Conservation (phyloP, 2,329 filamentous ascomycete species). For the Sporothrix luriei region DNA sequence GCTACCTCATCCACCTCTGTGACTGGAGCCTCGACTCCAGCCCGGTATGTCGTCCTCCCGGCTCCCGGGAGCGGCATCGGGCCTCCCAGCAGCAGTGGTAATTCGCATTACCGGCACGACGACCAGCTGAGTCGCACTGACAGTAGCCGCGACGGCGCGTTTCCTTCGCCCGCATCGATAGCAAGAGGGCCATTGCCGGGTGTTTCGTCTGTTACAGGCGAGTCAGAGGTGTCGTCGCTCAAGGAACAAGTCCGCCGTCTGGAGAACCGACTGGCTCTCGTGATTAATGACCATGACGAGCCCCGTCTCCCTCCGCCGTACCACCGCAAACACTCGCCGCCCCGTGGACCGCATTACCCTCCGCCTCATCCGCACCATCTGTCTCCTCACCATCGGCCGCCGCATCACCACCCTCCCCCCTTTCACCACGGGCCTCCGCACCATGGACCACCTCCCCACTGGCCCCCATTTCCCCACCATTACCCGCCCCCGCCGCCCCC, state of each 20-base stretch:
- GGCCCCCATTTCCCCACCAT: conserved; percentile 24
- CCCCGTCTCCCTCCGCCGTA: conserved; percentile 18
- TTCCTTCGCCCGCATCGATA: conserved; percentile 28
- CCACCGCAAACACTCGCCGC: conserved; percentile 11
- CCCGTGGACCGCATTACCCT: conserved; percentile 18
- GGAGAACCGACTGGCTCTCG: conserved; percentile 47
- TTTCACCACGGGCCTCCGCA: conserved; percentile 24
- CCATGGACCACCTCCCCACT: conserved; percentile 18
- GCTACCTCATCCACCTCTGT: conserved; percentile 57
- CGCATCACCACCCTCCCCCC: conserved; percentile 12
- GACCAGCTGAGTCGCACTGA: conserved; percentile 23
- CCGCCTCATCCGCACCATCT: conserved; percentile 15
- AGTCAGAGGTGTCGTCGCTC: conserved; percentile 45
- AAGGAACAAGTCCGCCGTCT: conserved; percentile 48
- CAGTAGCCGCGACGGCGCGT: conserved; percentile 17
- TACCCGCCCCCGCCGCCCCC: conserved; percentile 5
- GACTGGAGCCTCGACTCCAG: conserved; percentile 49
- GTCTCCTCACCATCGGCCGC: conserved; percentile 8
- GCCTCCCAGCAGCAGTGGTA: not conserved
- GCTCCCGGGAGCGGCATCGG: conserved; percentile 4
- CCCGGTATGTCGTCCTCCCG: conserved; percentile 3
- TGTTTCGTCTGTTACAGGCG: conserved; percentile 29
- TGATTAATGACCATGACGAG: conserved; percentile 34
- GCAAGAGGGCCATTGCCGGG: conserved; percentile 23
- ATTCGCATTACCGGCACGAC: conserved; percentile 25